Evolutionary conservation across 768 basidiomycete genomes (phyloP), one percentile per base, ranked within the genome.

Genomic region (Omphalotus guepiniiformis): DNA sequence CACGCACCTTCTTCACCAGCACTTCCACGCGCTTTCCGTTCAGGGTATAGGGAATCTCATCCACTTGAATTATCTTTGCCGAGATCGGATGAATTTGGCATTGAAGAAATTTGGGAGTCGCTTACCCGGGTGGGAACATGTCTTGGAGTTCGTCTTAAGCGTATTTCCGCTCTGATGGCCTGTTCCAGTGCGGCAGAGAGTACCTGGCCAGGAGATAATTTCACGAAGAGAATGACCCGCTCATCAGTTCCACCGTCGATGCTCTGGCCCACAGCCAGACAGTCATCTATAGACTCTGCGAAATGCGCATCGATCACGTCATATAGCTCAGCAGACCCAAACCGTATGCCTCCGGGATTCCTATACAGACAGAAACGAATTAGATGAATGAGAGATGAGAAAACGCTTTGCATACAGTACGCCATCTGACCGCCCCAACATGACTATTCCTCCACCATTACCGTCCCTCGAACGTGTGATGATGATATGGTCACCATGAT

Each of bases 21-120:
- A 88, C 85, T 62, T 90, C 88, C 38, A 91, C 86, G 35, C 83
- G 77, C 60, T 90, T 92, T 28, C 83, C 83, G 53, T 88, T 90
- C 51, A 90, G 64, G 18, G 88, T 92, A 59, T 89, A 85, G 3
- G 87, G 87, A 13, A 90, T 75, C 62, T 88, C 85, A 7, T 63
- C 53, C 13, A 81, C 81, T 62, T 85, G 82, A 21, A 89, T 70
- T 50, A 88, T 80, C 84, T n/a, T n/a, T n/a, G n/a, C n/a, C n/a
- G n/a, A n/a, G n/a, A n/a, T n/a, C n/a, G n/a, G n/a, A n/a, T n/a
- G n/a, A n/a, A n/a, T n/a, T n/a, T 87, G 57, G 47, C 50, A 37
- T 45, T 11, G 32, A 28, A 30, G 40, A 16, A 40, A 25, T 26
- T 21, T 11, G 42, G 43, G 44, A 50, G 49, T 50, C 36, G 58